Percentiles rank a stretch among this genome's conserved stretches.
These are phyloP conservation scores for Candolleomyces eurysporus DNA, from an alignment of 768 basidiomycete genomes.

Conservation along the genomic window DNA sequence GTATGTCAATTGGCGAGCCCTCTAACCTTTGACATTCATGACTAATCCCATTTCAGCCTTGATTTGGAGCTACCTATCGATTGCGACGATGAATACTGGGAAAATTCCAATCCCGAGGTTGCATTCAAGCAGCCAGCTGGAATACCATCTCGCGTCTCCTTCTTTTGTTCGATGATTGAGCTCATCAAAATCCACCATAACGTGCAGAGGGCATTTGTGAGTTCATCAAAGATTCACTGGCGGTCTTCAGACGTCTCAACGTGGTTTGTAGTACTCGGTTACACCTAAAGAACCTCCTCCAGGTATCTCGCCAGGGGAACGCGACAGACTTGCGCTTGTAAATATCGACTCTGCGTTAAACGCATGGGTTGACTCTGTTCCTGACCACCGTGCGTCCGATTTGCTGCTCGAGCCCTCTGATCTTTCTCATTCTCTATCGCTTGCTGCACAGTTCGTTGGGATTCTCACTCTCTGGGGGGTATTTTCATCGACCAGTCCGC, in stretches of 20 bases:
- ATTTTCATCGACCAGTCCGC: slow-evolving; percentile 57
- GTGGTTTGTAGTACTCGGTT: too few relatives aligned
- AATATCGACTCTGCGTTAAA: slow-evolving; percentile 76
- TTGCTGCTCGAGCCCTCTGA: not conserved
- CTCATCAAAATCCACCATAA: slow-evolving; percentile 47
- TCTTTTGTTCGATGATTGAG: slow-evolving; percentile 52
- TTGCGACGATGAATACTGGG: slow-evolving; percentile 75
- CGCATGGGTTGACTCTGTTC: slow-evolving; percentile 70
- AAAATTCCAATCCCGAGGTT: slow-evolving; percentile 41
- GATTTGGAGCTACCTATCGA: slow-evolving; percentile 64
- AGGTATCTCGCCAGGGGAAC: slow-evolving; percentile 56
- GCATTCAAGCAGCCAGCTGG: slow-evolving; percentile 62
- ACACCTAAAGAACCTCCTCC: slow-evolving; percentile 16
- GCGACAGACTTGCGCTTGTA: slow-evolving; percentile 62
- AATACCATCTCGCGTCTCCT: slow-evolving; percentile 52
- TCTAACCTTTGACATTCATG: not conserved
- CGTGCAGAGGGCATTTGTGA: too few relatives aligned
- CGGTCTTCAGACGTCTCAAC: too few relatives aligned
- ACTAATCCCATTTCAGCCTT: slow-evolving; percentile 41
- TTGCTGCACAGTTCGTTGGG: slow-evolving; percentile 38
- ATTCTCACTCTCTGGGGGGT: slow-evolving; percentile 32
- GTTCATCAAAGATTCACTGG: too few relatives aligned
- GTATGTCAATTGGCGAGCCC: slow-evolving; percentile 31
- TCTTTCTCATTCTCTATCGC: not conserved
- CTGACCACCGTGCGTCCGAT: slow-evolving; percentile 43